Evolutionary conservation across 768 basidiomycete species (phyloP), one percentile per base, ranked within the genome.

Genomic region (Suillus ampliporus): DNA sequence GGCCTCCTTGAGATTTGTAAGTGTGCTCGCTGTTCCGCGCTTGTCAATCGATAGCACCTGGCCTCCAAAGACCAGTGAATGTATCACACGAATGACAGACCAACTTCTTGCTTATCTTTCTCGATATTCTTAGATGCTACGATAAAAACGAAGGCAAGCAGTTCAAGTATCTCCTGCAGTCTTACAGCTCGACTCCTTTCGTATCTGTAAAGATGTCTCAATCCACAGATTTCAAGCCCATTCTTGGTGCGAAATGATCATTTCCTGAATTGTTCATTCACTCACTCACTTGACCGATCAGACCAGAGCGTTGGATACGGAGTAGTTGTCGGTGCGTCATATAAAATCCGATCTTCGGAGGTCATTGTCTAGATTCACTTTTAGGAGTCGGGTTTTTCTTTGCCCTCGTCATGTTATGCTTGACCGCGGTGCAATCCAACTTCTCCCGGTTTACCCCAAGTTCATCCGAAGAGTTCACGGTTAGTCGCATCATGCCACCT

Each of bases 191-290:
- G 5, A 37, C 23, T 26, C 23, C 21, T 38, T 23, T 23, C 10
- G 37, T 23, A 15, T 54, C 38, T 40, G 17, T 19, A 28, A 40
- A 26, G 10, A 56, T 56, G 28, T 64, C 58, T 40, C 47, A 44
- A 13, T 70, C 62, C 31, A 72, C 74, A 41, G 79, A 78, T 47
- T 81, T 82, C 69, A 79, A 72, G 58, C 81, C 81, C 41, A 66
- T 80, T 31, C 73, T 81, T 9, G 57, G 80, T 80, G 58, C 19
- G 74, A 31, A 17, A 19, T 19, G 3, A 31, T 10, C 26, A 5
- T 58, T 58, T 28, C 23, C n/a, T 9, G 13, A 17, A n/a, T 31
- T 6, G 31, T 14, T 13, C 19, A 13, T n/a, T 13, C 50, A 50
- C 57, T 34, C 9, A 34, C 50, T 58, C 5, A 54, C 11, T 13